Evolutionary conservation across 441 rosid genomes (phyloP).

Genomic region (Gossypium schwendimanii): DNA sequence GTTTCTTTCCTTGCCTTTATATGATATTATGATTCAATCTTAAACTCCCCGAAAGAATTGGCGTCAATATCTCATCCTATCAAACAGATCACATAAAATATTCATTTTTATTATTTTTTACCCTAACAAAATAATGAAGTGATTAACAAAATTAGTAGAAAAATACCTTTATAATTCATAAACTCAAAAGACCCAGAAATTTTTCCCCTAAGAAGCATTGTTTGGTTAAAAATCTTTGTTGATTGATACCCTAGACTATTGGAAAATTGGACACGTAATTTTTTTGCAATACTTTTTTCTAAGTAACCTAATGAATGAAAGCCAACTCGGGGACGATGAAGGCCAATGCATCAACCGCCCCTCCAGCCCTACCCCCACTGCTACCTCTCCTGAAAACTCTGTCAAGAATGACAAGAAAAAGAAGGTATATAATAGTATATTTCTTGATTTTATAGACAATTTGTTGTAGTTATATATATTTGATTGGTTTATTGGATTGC

Average conservation of each 20-base stretch:
- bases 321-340: conserved; percentile 29
- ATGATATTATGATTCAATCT: neutral
- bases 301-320: conserved; percentile 33
- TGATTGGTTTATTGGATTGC: neutral
- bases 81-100: neutral
- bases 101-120: neutral
- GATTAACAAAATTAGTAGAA: neutral
- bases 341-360: conserved; percentile 12
- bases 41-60: conserved; percentile 5
- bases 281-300: neutral
- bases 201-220: neutral
- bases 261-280: neutral
- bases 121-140: neutral
- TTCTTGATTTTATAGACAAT: neutral
- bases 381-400: conserved; percentile 32
- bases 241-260: neutral
- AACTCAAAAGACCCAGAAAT: neutral
- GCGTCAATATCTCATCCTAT: neutral
- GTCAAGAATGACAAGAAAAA: conserved; percentile 59
- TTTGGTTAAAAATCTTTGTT: neutral
- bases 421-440: conserved; percentile 34
- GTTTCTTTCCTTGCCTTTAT: neutral
- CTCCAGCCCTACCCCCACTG: neutral
- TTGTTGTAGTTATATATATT: neutral
- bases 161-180: neutral